A percentile compares a stretch with the other conserved stretches of the same genome.
phyloP scores from a whole-genome alignment of 345 rosid species.

The Pugionium dolabratum region DNA sequence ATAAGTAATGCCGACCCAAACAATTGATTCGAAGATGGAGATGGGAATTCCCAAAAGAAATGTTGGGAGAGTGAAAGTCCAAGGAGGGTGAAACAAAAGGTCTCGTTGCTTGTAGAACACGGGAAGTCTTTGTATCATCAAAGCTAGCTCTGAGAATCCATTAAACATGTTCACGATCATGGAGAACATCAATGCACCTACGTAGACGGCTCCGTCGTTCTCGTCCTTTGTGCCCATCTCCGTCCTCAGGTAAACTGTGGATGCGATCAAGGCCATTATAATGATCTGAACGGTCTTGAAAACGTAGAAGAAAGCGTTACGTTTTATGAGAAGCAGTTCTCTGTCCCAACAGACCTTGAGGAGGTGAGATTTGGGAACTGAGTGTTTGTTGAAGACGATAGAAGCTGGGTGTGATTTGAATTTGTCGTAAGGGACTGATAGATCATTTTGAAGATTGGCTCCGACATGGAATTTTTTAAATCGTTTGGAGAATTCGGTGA shows the following conservation, averaged over 20 bases:
- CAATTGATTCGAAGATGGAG: constrained; percentile 64
- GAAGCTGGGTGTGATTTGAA: constrained; percentile 72
- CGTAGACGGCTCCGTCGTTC: constrained; percentile 48
- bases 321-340: constrained; percentile 69
- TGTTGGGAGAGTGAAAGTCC: constrained; percentile 81
- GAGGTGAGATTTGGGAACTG: constrained; percentile 65
- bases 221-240: constrained; percentile 57
- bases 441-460: constrained; percentile 51
- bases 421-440: constrained; percentile 66
- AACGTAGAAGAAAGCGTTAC: constrained; percentile 70
- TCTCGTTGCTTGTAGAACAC: constrained; percentile 96
- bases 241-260: constrained; percentile 68
- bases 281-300: constrained; percentile 72
- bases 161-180: constrained; percentile 81
- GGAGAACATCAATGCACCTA: constrained; percentile 55
- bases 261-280: constrained; percentile 53
- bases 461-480: constrained; percentile 79
- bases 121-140: constrained; percentile 75
- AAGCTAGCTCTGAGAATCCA: constrained; percentile 78
- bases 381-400: constrained; percentile 55
- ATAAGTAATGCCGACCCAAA: constrained; percentile 72
- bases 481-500: constrained; percentile 56
- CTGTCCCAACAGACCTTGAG: constrained; percentile 78
- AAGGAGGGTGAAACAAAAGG: constrained; percentile 76
- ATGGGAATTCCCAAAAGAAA: constrained; percentile 67